phyloP scores from a whole-genome alignment of 768 basidiomycete species.

The Kwoniella sp. region DNA sequence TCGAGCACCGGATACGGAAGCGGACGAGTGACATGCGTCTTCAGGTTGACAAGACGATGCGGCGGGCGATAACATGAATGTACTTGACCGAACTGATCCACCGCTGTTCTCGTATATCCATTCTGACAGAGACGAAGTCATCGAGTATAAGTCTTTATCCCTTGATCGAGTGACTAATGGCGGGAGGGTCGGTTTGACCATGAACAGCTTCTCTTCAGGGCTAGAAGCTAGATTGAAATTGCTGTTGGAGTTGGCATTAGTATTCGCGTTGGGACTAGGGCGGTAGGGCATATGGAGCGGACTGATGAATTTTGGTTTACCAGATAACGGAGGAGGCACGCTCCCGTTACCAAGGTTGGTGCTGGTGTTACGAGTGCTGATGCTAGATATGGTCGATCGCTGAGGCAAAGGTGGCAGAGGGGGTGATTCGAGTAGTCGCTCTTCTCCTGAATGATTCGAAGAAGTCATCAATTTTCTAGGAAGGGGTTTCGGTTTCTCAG shows the following conservation, averaged over 20 bases:
- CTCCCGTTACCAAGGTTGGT: not conserved
- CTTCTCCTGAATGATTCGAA: not conserved
- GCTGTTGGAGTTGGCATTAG: too few species aligned
- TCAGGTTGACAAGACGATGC: not conserved
- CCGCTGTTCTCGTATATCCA: conserved; percentile 1
- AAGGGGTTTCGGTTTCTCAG: not conserved
- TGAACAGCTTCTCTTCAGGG: not conserved
- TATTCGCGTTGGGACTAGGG: not conserved
- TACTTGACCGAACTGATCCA: not conserved
- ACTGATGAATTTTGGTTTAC: not conserved
- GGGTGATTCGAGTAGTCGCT: not conserved
- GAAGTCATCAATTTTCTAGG: not conserved
- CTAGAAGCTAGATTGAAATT: not conserved
- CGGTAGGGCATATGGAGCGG: not conserved
- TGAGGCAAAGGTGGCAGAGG: not conserved
- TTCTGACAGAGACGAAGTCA: not conserved
- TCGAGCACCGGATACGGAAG: not conserved
- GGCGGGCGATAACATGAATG: not conserved
- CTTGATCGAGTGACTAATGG: not conserved
- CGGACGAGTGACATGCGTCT: not conserved
- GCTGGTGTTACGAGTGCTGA: too few species aligned
- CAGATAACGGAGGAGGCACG: not conserved
- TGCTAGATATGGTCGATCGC: not conserved
- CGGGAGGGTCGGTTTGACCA: not conserved
- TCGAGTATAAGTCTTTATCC: not conserved